Base-by-base conservation (phyloP, 352 stramenopile genomes). In the Blastocystis sp. region DNA sequence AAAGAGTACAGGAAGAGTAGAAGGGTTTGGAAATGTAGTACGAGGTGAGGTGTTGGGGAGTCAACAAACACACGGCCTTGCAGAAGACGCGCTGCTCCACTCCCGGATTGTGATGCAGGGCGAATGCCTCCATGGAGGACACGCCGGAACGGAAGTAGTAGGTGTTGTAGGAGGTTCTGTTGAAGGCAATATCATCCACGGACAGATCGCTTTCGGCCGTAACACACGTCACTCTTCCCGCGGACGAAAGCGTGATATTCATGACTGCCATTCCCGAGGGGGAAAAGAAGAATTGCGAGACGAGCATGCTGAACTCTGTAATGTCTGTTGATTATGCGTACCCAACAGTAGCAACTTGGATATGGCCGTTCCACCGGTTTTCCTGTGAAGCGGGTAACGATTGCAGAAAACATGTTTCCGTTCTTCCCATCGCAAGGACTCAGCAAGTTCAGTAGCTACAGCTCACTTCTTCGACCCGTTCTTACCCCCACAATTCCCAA, bases 371-470 rank as follows among this genome's bases (percentile, higher is more conserved):
- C 17, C 66, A 40, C 43, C 43, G 24, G 17, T 21, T 45, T 52
- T 60, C 66, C 24, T 43, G n/a, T 24, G 24, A 81, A n/a, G 38
- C 66, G 28, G 48, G 42, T n/a, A n/a, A 48, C 28, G 11, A 57
- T 24, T 81, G 71, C 71, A 42, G n/a, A 48, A 21, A 81, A 43
- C 43, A 81, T 81, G 45, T 64, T 48, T 11, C 17, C 24, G 7
- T 11, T 24, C 3, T 63, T 64, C 52, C 71, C 71, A 81, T 81
- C 28, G 43, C 42, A 68, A 43, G 71, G 71, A 65, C 71, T 81
- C 52, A 81, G 34, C 6, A 81, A 48, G 57, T 81, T 81, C 17
- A 81, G 59, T 66, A 81, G 38, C 71, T 81, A 81, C 11, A n/a
- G 52, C 19, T 52, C 6, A 43, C 54, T 28, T 40, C 14, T 2